A percentile compares a stretch with the other conserved stretches of the same genome.
Evolutionary conservation across 441 rosid genomes (phyloP).

Genomic region (Jatropha multifida): DNA sequence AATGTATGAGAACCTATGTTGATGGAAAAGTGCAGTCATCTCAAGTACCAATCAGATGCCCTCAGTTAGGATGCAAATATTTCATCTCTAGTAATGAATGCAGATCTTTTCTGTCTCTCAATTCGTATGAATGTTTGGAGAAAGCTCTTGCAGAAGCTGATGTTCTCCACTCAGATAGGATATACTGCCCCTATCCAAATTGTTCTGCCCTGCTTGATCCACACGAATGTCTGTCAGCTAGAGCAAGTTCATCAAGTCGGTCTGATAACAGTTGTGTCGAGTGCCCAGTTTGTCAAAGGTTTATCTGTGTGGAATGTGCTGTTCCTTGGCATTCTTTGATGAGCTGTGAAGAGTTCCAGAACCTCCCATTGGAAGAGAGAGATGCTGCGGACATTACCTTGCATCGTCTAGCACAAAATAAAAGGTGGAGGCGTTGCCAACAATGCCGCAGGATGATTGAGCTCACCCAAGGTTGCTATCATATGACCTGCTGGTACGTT

Average conservation of each 20-base stretch:
- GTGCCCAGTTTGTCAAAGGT: constrained; percentile 85
- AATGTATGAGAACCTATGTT: constrained; percentile 79
- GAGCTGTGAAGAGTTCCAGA: constrained; percentile 86
- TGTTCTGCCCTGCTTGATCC: constrained; percentile 87
- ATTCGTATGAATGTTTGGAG: constrained; percentile 57
- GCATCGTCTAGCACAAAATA: constrained; percentile 78
- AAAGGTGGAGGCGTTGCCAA: constrained; percentile 94
- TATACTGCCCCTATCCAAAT: constrained; percentile 83
- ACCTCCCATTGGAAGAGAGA: constrained; percentile 78
- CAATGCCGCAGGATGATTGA: constrained; percentile 94
- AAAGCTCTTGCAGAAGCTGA: constrained; percentile 66
- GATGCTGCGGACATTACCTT: constrained; percentile 74
- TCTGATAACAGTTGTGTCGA: constrained; percentile 69
- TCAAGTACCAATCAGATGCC: constrained; percentile 85
- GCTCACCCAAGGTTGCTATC: constrained; percentile 87
- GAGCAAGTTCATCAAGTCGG: constrained; percentile 78
- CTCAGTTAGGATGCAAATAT: constrained; percentile 81
- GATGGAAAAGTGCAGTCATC: constrained; percentile 77
- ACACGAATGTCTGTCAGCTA: constrained; percentile 58
- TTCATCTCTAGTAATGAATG: constrained; percentile 59
- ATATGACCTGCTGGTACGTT: constrained; percentile 92
- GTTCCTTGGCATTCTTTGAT: constrained; percentile 94
- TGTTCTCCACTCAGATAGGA: constrained; percentile 51
- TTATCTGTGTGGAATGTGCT: constrained; percentile 76
- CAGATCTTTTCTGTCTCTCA: constrained; percentile 66